Evolutionary conservation across 345 rosid genomes (phyloP).

Genomic region (Corchorus capsularis): DNA sequence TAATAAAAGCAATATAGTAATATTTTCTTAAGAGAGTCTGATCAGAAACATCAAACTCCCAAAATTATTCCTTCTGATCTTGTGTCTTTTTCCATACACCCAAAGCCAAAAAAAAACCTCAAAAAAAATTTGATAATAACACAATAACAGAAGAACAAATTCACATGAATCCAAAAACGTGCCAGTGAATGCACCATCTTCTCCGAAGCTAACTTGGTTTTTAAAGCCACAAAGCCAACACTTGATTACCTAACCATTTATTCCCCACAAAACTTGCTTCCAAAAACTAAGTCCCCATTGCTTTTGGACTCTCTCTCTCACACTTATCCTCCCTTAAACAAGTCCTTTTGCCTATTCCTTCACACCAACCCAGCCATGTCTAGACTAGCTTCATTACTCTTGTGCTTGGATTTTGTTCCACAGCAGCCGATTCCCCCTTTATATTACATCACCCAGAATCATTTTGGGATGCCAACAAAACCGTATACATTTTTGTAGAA

Average conservation of each 20-base stretch:
- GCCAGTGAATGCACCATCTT: conserved; percentile 32
- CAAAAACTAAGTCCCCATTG: conserved; percentile 48
- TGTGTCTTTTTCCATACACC: conserved; percentile 36
- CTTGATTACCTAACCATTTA: conserved; percentile 43
- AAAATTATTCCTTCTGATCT: conserved; percentile 34
- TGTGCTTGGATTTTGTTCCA: conserved; percentile 45
- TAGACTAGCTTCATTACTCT: conserved; percentile 31
- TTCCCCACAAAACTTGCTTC: conserved; percentile 41
- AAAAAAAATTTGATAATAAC: conserved; percentile 23
- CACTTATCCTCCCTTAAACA: conserved; percentile 30
- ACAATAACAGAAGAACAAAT: conserved; percentile 25
- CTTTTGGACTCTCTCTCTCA: conserved; percentile 37
- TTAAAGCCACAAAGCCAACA: conserved; percentile 30
- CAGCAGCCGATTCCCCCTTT: conserved; percentile 41
- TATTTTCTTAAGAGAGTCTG: neutral
- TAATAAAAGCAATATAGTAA: neutral
- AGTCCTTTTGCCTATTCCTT: conserved; percentile 44
- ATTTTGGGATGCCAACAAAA: conserved; percentile 1
- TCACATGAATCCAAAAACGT: conserved; percentile 23
- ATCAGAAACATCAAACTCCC: conserved; percentile 27
- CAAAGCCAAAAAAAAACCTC: conserved; percentile 16
- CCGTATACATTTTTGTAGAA: neutral
- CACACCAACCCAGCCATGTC: conserved; percentile 43
- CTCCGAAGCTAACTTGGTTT: conserved; percentile 27
- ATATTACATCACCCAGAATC: conserved; percentile 32